Evolutionary conservation across 345 rosid species (phyloP).

Genomic region (Stellera chamaejasme): DNA sequence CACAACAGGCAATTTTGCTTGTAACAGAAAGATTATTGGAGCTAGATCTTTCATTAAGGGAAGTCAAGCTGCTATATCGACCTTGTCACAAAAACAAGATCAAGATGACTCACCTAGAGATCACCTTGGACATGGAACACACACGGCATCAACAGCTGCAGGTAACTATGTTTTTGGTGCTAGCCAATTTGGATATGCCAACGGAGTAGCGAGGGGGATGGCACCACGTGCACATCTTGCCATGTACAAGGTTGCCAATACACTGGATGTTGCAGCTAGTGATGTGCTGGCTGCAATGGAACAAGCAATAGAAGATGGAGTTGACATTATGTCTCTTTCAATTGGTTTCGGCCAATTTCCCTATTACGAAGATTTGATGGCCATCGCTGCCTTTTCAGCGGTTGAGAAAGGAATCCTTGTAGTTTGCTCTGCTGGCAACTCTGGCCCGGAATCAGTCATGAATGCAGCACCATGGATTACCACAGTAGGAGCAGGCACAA

Average conservation of each 20-base stretch:
- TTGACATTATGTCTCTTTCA: slow-evolving; percentile 26
- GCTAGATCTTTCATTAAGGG: slow-evolving; percentile 16
- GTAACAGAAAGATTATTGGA: slow-evolving; percentile 37
- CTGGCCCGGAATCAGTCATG: slow-evolving; percentile 39
- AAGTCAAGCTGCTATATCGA: background rate
- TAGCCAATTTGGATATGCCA: slow-evolving; percentile 29
- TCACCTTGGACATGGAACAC: slow-evolving; percentile 29
- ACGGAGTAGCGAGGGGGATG: slow-evolving; percentile 43
- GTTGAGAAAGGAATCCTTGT: slow-evolving; percentile 25
- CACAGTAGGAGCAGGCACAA: slow-evolving; percentile 45
- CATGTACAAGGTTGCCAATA: slow-evolving; percentile 26
- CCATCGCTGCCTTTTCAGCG: slow-evolving; percentile 30
- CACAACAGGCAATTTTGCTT: slow-evolving; percentile 25
- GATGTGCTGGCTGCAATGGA: background rate
- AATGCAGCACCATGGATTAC: slow-evolving; percentile 55
- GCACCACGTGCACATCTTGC: slow-evolving; percentile 42
- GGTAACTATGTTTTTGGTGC: slow-evolving; percentile 30
- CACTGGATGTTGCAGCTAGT: slow-evolving; percentile 8
- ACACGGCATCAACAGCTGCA: slow-evolving; percentile 51
- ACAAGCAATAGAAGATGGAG: slow-evolving; percentile 37
- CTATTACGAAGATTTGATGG: slow-evolving; percentile 7
- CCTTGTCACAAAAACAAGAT: background rate
- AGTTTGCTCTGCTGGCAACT: slow-evolving; percentile 31
- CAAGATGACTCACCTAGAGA: slow-evolving; percentile 11
- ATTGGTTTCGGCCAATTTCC: background rate